A percentile compares a stretch with the other conserved stretches of the same genome.
Evolutionary conservation across 2,329 filamentous ascomycete species (phyloP).

Genomic region (Neofusicoccum sp.): DNA sequence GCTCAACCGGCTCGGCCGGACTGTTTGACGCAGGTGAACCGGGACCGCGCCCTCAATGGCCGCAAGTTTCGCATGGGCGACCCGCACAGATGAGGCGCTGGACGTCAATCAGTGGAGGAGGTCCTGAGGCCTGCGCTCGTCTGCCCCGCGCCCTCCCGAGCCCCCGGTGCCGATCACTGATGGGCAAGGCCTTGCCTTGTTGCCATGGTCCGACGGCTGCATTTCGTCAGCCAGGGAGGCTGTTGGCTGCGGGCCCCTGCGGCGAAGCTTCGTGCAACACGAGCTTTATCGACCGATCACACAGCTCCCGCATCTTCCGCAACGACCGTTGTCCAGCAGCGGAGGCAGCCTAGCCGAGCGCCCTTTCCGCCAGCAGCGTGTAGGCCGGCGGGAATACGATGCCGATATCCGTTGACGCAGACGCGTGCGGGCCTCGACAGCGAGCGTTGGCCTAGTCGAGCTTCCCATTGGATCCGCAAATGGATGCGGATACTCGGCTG

Average conservation of each 20-base stretch:
- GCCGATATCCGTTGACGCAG: background rate
- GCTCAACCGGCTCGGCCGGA: background rate
- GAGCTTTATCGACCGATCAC: constrained; percentile 9
- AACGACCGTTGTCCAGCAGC: background rate
- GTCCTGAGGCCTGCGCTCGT: background rate
- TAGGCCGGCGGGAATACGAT: background rate
- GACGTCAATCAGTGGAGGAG: background rate
- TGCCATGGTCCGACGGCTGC: background rate
- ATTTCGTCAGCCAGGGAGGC: background rate
- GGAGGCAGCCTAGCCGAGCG: background rate
- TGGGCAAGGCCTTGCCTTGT: background rate
- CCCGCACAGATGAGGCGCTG: background rate
- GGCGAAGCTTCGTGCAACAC: constrained; percentile 10
- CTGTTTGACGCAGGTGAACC: background rate
- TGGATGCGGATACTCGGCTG: background rate
- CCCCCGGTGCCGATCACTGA: constrained; percentile 8
- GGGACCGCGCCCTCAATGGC: background rate
- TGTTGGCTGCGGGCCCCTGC: background rate
- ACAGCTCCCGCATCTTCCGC: background rate
- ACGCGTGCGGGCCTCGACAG: background rate
- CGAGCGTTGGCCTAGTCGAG: background rate
- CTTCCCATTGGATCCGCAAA: background rate
- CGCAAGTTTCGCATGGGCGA: background rate
- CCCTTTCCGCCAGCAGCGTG: background rate
- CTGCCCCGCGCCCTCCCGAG: background rate